Evolutionary conservation across 345 rosid genomes (phyloP), one percentile per base, ranked within the genome.

Genomic region (Iberis pinnata): DNA sequence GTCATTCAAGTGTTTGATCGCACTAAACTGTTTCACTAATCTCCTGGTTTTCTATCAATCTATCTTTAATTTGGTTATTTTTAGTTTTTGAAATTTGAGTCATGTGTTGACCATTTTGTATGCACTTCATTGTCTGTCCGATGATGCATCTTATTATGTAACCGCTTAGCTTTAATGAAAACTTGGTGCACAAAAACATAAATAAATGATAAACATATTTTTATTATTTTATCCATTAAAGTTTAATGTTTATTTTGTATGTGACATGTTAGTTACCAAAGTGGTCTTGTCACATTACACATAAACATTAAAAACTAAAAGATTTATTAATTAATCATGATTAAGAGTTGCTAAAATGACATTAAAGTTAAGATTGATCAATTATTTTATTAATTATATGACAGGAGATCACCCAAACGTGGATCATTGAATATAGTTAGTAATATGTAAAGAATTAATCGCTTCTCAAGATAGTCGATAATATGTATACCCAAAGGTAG

Each of bases 211-310:
- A 22, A 7, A 44, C 3, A 10, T 36, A 14, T 16, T 22, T 22
- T 7, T 20, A 7, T 22, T 22, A 0, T 2, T n/a, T 1, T 11
- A 10, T 1, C 50, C 2, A 46, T 46, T 46, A 25, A 24, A 46
- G 8, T 13, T 46, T 8, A 16, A 16, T 26, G 5, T 29, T 16
- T 49, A 49, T 49, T 16, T 31, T 49, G 39, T 16, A 17, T 17
- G 12, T 49, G 12, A 31, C 11, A 16, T 49, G 40, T 31, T 49
- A 49, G 40, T 49, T 14, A 49, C 7, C 15, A 49, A 44, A 49
- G n/a, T 49, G 39, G 14, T 11, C 15, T 29, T 27, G 16, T 48
- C 29, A 48, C 16, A 22, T 27, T 14, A 22, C 9, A 13, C 29
- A n/a, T 45, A 45, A 2, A 45, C 2, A 13, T 48, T 48, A 9